Evolutionary conservation across 164 flowering plant genomes (phyloP).

Genomic region (Sedum album): DNA sequence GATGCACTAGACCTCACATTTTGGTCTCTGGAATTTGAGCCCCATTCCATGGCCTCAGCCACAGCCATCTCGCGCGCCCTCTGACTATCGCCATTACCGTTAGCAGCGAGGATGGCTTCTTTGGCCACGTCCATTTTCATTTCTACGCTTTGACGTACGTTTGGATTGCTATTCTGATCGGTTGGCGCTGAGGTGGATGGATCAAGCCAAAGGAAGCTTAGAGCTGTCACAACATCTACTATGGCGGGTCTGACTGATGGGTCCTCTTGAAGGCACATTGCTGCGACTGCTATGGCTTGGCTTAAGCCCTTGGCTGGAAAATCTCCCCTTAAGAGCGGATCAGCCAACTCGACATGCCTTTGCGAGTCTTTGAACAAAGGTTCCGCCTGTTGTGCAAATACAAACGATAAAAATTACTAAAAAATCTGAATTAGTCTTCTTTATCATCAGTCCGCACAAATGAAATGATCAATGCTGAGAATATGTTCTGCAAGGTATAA

Average conservation of each 20-base stretch:
- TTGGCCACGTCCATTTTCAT: background rate
- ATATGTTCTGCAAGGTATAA: background rate
- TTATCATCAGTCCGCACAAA: too few species aligned
- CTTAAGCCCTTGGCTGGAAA: background rate
- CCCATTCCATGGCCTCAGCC: slow-evolving; percentile 8
- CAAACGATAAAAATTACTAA: background rate
- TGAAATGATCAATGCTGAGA: too few species aligned
- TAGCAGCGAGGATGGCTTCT: slow-evolving; percentile 2
- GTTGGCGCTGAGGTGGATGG: background rate
- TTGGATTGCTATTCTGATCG: background rate
- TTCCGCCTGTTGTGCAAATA: background rate
- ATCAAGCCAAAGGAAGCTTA: slow-evolving; percentile 2
- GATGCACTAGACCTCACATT: background rate
- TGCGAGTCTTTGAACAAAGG: background rate
- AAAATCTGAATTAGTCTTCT: background rate
- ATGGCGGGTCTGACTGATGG: background rate
- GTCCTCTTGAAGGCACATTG: slow-evolving; percentile 6
- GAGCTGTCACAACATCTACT: slow-evolving; percentile 5
- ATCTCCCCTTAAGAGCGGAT: background rate
- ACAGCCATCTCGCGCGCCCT: slow-evolving; percentile 6
- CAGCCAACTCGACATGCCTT: background rate
- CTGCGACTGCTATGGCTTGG: slow-evolving; percentile 4
- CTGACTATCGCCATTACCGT: background rate
- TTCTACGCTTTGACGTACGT: background rate
- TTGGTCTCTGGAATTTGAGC: slow-evolving; percentile 1